These are phyloP conservation scores for Rutstroemia sydowiana DNA, from an alignment of 2,329 filamentous ascomycete species.

Conservation along the genomic window DNA sequence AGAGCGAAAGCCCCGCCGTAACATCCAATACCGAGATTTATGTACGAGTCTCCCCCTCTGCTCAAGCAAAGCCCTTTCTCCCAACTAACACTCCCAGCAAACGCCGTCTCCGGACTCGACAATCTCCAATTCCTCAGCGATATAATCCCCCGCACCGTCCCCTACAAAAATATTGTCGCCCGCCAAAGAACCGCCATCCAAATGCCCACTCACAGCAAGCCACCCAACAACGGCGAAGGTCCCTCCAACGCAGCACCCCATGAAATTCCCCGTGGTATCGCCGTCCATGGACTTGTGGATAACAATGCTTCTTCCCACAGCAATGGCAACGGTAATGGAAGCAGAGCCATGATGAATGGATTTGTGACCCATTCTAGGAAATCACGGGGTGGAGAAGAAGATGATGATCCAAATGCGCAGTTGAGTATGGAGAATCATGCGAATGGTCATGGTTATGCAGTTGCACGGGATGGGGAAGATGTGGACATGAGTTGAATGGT, in stretches of 20 bases:
- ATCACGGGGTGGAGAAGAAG: too few relatives aligned
- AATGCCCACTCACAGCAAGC: not conserved
- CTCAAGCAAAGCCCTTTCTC: not conserved
- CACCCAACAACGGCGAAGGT: not conserved
- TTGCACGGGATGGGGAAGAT: slow-evolving; percentile 14
- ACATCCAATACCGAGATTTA: slow-evolving; percentile 93
- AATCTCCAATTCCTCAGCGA: slow-evolving; percentile 93
- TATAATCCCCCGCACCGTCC: slow-evolving; percentile 77
- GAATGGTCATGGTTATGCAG: not conserved
- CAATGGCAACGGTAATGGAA: slow-evolving; percentile 34
- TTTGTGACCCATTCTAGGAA: too few relatives aligned
- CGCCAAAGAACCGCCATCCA: slow-evolving; percentile 39
- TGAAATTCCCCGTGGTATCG: not conserved
- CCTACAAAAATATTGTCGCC: slow-evolving; percentile 73
- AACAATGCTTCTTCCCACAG: too few relatives aligned
- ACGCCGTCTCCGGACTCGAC: slow-evolving; percentile 78
- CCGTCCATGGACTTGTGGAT: slow-evolving; percentile 4
- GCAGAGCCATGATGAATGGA: slow-evolving; percentile 11
- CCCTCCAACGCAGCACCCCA: not conserved
- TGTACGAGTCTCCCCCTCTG: slow-evolving; percentile 41
- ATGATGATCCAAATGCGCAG: slow-evolving; percentile 28
- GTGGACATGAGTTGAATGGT: slow-evolving; percentile 25
- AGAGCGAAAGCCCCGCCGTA: slow-evolving; percentile 84
- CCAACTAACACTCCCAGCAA: slow-evolving; percentile 45
- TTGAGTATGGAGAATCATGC: slow-evolving; percentile 25